Conservation (phyloP, 1,284 basidiomycete species). For the Apiotrichum siamense region DNA sequence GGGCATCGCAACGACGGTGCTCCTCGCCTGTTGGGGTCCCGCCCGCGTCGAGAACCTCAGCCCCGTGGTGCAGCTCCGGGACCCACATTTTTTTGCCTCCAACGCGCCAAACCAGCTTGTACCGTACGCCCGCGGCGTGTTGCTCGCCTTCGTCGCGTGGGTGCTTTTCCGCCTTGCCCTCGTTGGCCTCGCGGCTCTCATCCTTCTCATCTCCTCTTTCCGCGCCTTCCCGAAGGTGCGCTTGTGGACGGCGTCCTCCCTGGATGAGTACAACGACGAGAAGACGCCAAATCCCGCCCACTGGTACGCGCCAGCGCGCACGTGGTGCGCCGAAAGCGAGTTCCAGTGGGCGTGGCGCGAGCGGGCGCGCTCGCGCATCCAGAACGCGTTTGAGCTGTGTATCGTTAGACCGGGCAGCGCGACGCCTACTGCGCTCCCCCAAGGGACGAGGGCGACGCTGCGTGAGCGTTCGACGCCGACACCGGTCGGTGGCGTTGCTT, state of each 20-base stretch:
- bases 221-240: conserved; percentile 9
- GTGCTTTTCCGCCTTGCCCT: conserved; percentile 62
- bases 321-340: conserved; percentile 36
- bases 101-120: conserved; percentile 55
- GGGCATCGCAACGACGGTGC: conserved; percentile 61
- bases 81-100: conserved; percentile 63
- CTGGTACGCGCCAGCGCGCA: conserved; percentile 42
- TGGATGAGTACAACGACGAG: conserved; percentile 17
- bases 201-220: conserved; percentile 55
- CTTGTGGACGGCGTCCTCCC: not conserved
- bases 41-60: conserved; percentile 48
- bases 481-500: too few species aligned
- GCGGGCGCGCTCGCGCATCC: conserved; percentile 61
- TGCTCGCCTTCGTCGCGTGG: conserved; percentile 70
- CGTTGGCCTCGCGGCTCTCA: conserved; percentile 59
- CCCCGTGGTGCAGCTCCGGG: conserved; percentile 47
- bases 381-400: conserved; percentile 74
- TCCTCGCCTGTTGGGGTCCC: conserved; percentile 59
- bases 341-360: conserved; percentile 68
- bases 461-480: not conserved
- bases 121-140: conserved; percentile 62
- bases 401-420: conserved; percentile 40
- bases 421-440: too few species aligned
- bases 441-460: not conserved
- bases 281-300: too few species aligned